A percentile compares a stretch with the other conserved stretches of the same genome.
phyloP scores from a whole-genome alignment of 164 flowering plant genomes.

The Warburgia ugandensis region DNA sequence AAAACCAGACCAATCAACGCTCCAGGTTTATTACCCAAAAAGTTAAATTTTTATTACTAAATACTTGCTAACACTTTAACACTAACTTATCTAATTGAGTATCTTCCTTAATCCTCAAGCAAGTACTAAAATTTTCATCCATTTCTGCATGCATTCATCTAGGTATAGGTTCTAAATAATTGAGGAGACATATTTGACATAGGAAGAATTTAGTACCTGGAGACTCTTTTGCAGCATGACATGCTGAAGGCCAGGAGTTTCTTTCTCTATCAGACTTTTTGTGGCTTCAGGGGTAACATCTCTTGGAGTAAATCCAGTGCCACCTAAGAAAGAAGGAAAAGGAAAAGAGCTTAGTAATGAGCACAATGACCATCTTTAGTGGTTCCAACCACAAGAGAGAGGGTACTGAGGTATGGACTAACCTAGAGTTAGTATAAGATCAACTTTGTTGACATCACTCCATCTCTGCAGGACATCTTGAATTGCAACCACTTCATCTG shows the following conservation, averaged over 20 bases:
- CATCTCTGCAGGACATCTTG: constrained; percentile 54
- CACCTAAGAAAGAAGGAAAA: constrained; percentile 38
- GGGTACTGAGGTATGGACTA: constrained; percentile 1
- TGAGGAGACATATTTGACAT: not conserved
- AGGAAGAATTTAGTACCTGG: constrained; percentile 43
- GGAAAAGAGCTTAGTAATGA: not conserved
- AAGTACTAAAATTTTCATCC: too few species aligned
- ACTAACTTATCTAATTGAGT: too few species aligned
- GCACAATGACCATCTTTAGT: not conserved
- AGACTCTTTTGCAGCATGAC: constrained; percentile 96
- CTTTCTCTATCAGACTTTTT: constrained; percentile 77
- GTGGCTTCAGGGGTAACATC: constrained; percentile 99
- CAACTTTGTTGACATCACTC: constrained; percentile 75
- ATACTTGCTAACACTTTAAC: not conserved
- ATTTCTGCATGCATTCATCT: too few species aligned
- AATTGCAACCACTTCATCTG: constrained; percentile 72
- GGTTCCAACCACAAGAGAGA: not conserved
- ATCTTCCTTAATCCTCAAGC: too few species aligned
- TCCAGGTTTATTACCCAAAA: not conserved
- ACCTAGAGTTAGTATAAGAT: constrained; percentile 93
- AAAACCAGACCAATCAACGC: too few species aligned
- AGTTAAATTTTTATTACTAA: not conserved
- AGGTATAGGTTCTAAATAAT: too few species aligned
- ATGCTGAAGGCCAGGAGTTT: constrained; percentile 84
- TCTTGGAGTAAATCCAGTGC: constrained; percentile 88